A percentile compares a stretch with the other conserved stretches of the same genome.
These are phyloP conservation scores for Geoglossum cookeanum DNA, from an alignment of 2,329 filamentous ascomycete genomes.

Conservation along the genomic window DNA sequence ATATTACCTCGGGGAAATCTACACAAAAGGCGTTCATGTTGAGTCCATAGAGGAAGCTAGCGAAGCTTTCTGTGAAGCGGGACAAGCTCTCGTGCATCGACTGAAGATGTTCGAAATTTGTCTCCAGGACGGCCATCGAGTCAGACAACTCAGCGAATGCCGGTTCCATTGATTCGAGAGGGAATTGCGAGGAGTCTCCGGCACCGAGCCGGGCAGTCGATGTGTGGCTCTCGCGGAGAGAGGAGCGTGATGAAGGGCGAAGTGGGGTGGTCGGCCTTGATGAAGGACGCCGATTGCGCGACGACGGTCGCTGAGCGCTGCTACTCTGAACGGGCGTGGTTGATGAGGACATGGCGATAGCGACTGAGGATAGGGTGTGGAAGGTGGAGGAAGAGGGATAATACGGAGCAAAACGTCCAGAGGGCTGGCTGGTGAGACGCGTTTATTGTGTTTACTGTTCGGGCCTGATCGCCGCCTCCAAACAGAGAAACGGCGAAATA, in stretches of 20 bases:
- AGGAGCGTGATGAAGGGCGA: conserved; percentile 74
- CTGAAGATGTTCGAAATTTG: conserved; percentile 94
- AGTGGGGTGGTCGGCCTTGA: conserved; percentile 83
- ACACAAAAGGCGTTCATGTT: conserved; percentile 99
- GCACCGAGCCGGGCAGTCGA: conserved; percentile 25
- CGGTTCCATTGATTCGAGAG: conserved; percentile 68
- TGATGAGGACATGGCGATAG: background rate
- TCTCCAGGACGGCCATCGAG: conserved; percentile 85
- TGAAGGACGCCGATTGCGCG: conserved; percentile 31
- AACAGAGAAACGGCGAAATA: too few relatives aligned
- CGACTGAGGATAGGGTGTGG: background rate
- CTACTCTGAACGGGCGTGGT: background rate
- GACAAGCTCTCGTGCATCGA: conserved; percentile 89
- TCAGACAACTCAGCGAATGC: conserved; percentile 87
- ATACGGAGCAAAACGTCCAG: too few relatives aligned
- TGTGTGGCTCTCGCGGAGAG: conserved; percentile 54
- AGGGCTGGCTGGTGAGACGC: too few relatives aligned
- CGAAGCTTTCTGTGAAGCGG: conserved; percentile 90
- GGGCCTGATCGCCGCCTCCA: too few relatives aligned
- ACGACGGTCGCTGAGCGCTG: conserved; percentile 3
- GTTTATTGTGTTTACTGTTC: too few relatives aligned
- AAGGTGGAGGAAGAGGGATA: background rate
- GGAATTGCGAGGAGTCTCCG: conserved; percentile 31
- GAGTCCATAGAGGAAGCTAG: conserved; percentile 81
- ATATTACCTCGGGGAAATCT: conserved; percentile 73